Conservation (phyloP, 352 stramenopile species). For the Phytophthora citricola region DNA sequence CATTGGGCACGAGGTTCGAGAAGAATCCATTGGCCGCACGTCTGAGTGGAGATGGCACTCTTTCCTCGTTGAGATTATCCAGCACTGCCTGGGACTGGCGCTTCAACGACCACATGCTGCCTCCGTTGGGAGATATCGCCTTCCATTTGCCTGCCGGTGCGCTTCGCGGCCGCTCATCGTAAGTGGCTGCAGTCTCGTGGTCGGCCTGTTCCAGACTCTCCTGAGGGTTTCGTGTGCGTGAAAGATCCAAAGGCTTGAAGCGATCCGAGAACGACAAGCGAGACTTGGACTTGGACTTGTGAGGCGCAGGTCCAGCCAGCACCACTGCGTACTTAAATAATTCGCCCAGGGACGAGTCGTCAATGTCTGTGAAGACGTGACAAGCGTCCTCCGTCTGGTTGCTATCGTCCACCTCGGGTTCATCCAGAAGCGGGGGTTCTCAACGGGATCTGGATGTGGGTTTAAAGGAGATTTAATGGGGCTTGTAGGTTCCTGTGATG, state of each 20-base stretch:
- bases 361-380: slow-evolving; percentile 38
- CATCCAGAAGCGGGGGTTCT: slow-evolving; percentile 12
- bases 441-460: neutral
- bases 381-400: slow-evolving; percentile 43
- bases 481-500: neutral
- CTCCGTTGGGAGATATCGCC: slow-evolving; percentile 22
- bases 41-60: slow-evolving; percentile 25
- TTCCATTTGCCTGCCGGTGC: slow-evolving; percentile 36
- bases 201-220: slow-evolving; percentile 41
- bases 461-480: neutral
- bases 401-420: slow-evolving; percentile 21
- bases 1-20: slow-evolving; percentile 43
- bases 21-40: slow-evolving; percentile 41
- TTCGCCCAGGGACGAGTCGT: slow-evolving; percentile 58
- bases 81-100: slow-evolving; percentile 33
- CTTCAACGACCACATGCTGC: slow-evolving; percentile 32
- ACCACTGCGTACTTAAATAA: slow-evolving; percentile 82
- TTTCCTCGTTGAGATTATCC: slow-evolving; percentile 44
- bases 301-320: slow-evolving; percentile 51
- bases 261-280: slow-evolving; percentile 39
- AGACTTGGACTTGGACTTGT: slow-evolving; percentile 42
- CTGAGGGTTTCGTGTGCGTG: slow-evolving; percentile 47
- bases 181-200: slow-evolving; percentile 7
- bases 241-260: slow-evolving; percentile 54
- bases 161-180: slow-evolving; percentile 25